Percentiles rank a stretch among this genome's conserved stretches.
Conservation (phyloP, 345 rosid genomes). For the rapeseed (Brassica napus) region Da-Ae NC_063442.1:44484501-44485000, state of each 20-base stretch:
- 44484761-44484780: slow-evolving; percentile 38
- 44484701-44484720: slow-evolving; percentile 24
- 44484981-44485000: not conserved
- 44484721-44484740: slow-evolving; percentile 20
- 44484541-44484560: slow-evolving; percentile 30
- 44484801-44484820: slow-evolving; percentile 37
- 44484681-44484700: slow-evolving; percentile 13
- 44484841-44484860: not conserved
- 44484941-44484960: slow-evolving; percentile 24
- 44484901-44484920: slow-evolving; percentile 35
- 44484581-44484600: slow-evolving; percentile 20
- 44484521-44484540: slow-evolving; percentile 23
- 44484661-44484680: slow-evolving; percentile 18
- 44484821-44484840: slow-evolving; percentile 30
- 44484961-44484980: not conserved
- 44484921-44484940: slow-evolving; percentile 36
- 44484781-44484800: slow-evolving; percentile 37
- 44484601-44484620: slow-evolving; percentile 31
- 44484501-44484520: slow-evolving; percentile 36
- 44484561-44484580: slow-evolving; percentile 32
- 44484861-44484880: slow-evolving; percentile 32
- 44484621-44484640: slow-evolving; percentile 21
- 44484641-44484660: slow-evolving; percentile 24
- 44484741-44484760: slow-evolving; percentile 39
- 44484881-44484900: slow-evolving; percentile 28